A percentile compares a stretch with the other conserved stretches of the same genome.
These are phyloP conservation scores for Eucalyptus brandiana DNA, from an alignment of 345 rosid species.

Conservation along the genomic window DNA sequence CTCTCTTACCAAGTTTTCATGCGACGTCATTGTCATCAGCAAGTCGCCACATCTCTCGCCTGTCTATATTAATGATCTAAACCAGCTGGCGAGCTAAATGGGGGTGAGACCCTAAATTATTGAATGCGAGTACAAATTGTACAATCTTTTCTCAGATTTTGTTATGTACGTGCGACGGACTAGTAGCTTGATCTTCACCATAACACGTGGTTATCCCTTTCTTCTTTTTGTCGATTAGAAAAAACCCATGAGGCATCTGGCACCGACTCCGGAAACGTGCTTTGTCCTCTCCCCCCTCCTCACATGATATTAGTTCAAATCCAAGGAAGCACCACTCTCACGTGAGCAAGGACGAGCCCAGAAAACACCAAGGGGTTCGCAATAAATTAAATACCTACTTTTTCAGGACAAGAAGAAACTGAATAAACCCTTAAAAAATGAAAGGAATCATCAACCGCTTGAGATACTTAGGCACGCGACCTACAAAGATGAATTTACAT, in stretches of 20 bases:
- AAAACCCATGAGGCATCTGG: not conserved
- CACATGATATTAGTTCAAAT: not conserved
- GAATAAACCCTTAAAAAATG: not conserved
- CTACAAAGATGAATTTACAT: not conserved
- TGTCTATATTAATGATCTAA: not conserved
- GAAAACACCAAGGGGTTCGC: not conserved
- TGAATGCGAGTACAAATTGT: not conserved
- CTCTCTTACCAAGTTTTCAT: not conserved
- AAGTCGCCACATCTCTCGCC: not conserved
- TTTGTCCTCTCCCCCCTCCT: not conserved
- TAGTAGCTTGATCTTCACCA: not conserved
- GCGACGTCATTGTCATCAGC: not conserved
- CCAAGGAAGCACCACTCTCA: not conserved
- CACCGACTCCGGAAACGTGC: not conserved
- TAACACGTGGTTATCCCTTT: not conserved
- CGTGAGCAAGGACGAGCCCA: not conserved
- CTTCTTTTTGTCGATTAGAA: not conserved
- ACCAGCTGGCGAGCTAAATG: not conserved
- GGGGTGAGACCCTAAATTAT: not conserved
- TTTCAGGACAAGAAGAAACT: not conserved
- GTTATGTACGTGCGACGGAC: not conserved
- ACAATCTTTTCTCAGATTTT: not conserved
- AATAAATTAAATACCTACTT: not conserved
- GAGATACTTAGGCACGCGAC: not conserved
- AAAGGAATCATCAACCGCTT: not conserved